Evolutionary conservation across 2,329 filamentous ascomycete species (phyloP), one percentile per base, ranked within the genome.

Genomic region (Myriangium duriaei): DNA sequence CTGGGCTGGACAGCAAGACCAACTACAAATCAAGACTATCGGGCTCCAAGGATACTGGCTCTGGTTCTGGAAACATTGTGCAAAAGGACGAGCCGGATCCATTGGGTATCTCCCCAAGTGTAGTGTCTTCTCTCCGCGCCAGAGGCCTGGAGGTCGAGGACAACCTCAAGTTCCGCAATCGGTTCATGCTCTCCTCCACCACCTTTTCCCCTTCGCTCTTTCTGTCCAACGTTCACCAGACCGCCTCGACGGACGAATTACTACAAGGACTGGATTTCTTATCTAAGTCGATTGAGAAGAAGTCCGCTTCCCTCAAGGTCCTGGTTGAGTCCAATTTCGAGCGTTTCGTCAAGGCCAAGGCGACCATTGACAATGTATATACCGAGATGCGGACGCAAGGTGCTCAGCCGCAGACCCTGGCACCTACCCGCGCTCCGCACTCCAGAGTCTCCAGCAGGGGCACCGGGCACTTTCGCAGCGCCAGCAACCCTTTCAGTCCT

Each of bases 321-420:
- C 71, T 98, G 12, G 91, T 98, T 15, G 91, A 98, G 59, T 88
- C 84, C 46, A 98, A 98, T 58, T 98, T 98, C 55, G 92, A 98
- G 61, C 81, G 88, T 47, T 98, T 98, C 64, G 91, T 98, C 40
- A 81, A 85, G 45, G 91, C 91, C 30, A 98, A 98, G 60, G 84
- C 88, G 12, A 96, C 88, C 5, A 96, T 98, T 52, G 91, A 98
- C 63, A 93, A 93, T 61, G 91, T 98, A 37, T 98, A 98, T 62
- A 92, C 79, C 45, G 91, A 98, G 59, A 98, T 98, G 91, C 67
- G 72, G 17, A 71, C 71, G 21, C 71, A 94, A 74, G 69, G 87
- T 67, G 60, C 62, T 30, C 61, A 71, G 40, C 52, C 60, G 32
- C 52, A 60, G 16, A 39, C 40, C n/a, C 37, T 46, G 2, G 35